Evolutionary conservation across 768 basidiomycete genomes (phyloP).

Genomic region (Pleurotus tuoliensis): DNA sequence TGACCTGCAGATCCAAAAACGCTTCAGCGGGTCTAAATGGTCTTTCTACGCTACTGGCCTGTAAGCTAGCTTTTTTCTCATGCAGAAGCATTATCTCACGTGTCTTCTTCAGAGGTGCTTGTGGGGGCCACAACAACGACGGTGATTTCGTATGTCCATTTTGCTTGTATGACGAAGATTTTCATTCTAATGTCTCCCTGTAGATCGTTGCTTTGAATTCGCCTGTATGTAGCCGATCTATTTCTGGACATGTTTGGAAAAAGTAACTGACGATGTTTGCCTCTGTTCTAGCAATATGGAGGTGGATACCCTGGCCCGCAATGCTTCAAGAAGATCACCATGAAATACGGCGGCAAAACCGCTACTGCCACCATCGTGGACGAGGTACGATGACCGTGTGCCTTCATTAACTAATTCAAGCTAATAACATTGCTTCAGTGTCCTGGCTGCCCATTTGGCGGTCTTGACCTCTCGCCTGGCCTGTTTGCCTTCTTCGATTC

Average conservation of each 20-base stretch:
- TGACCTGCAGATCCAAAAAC: constrained; percentile 35
- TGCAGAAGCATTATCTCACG: constrained; percentile 2
- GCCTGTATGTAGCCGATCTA: constrained; percentile 22
- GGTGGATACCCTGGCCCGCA: constrained; percentile 57
- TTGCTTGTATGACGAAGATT: background rate
- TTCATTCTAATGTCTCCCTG: background rate
- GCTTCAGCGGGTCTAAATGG: constrained; percentile 36
- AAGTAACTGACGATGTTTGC: constrained; percentile 4
- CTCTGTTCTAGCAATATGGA: constrained; percentile 44
- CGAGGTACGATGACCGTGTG: constrained; percentile 35
- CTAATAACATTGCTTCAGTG: constrained; percentile 36
- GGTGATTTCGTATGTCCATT: constrained; percentile 39
- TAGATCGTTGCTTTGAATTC: constrained; percentile 55
- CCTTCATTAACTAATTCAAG: background rate
- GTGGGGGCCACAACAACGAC: constrained; percentile 36
- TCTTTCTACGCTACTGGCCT: constrained; percentile 56
- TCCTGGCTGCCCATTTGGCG: constrained; percentile 59
- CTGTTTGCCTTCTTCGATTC: constrained; percentile 62
- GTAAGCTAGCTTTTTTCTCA: constrained; percentile 23
- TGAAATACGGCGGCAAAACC: constrained; percentile 59
- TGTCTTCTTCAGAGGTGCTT: constrained; percentile 44
- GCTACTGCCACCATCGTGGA: constrained; percentile 59
- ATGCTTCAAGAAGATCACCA: constrained; percentile 59
- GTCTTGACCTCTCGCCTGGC: constrained; percentile 64
- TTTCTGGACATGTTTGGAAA: background rate